phyloP scores from a whole-genome alignment of 2,329 filamentous ascomycete species.

The Xenoacremonium recifei region DNA sequence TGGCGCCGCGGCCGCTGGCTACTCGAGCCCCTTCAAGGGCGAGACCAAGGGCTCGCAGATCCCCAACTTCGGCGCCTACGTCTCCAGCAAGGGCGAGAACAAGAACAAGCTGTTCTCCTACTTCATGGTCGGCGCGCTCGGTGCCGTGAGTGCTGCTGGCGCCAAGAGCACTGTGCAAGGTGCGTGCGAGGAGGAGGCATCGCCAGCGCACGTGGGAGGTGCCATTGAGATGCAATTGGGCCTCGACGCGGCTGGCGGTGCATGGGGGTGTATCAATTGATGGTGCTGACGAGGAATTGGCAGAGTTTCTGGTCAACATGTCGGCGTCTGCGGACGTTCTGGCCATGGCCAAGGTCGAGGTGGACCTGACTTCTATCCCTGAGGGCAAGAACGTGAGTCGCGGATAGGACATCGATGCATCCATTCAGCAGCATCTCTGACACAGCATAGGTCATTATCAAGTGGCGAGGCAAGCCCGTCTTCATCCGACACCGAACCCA shows the following conservation, averaged over 20 bases:
- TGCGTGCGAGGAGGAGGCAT: constrained; percentile 59
- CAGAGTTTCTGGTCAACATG: constrained; percentile 99
- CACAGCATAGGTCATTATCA: constrained; percentile 80
- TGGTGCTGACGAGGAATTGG: constrained; percentile 26
- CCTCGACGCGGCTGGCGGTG: constrained; percentile 7
- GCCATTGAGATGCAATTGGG: constrained; percentile 31
- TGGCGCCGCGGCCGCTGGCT: constrained; percentile 43
- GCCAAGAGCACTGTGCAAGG: constrained; percentile 98
- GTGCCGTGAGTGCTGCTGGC: constrained; percentile 85
- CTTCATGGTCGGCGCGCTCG: constrained; percentile 98
- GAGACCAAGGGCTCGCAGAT: constrained; percentile 64
- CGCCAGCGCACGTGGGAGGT: constrained; percentile 3
- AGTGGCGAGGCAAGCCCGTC: constrained; percentile 99
- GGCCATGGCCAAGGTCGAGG: constrained; percentile 99
- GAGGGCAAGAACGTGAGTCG: constrained; percentile 96
- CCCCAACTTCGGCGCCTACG: constrained; percentile 88
- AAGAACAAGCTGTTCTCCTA: constrained; percentile 90
- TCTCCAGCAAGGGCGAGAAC: constrained; percentile 64
- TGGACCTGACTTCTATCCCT: constrained; percentile 87
- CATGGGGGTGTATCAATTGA: constrained; percentile 19
- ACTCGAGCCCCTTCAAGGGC: constrained; percentile 65
- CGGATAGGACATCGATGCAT: constrained; percentile 2
- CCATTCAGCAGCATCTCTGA: constrained; percentile 6
- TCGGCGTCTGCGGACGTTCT: constrained; percentile 97
- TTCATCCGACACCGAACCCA: constrained; percentile 98